A percentile compares a stretch with the other conserved stretches of the same genome.
Evolutionary conservation across 2,329 filamentous ascomycete species (phyloP).

Genomic region (Acrocalymma vagum): DNA sequence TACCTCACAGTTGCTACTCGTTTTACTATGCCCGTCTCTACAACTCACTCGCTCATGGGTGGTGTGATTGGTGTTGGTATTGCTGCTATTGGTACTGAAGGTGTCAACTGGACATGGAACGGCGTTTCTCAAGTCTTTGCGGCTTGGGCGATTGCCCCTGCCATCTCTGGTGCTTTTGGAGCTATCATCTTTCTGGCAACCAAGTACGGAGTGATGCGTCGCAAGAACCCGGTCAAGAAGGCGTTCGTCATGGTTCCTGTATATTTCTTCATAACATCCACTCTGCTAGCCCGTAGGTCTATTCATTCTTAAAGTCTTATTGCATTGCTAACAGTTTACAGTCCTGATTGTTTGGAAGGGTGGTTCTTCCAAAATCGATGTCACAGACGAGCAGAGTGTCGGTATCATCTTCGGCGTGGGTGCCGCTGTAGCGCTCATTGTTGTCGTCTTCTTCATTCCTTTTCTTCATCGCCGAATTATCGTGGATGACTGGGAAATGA

Average conservation of each 20-base stretch:
- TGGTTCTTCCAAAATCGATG: constrained; percentile 54
- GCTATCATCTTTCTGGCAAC: constrained; percentile 65
- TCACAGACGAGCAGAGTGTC: constrained; percentile 59
- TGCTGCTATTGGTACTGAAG: constrained; percentile 61
- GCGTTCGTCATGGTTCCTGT: constrained; percentile 63
- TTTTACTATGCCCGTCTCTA: constrained; percentile 62
- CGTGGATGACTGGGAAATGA: constrained; percentile 68
- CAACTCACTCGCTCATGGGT: constrained; percentile 58
- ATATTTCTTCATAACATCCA: constrained; percentile 65
- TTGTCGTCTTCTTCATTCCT: constrained; percentile 64
- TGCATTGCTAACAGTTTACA: no score
- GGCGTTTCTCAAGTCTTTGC: constrained; percentile 67
- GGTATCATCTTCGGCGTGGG: constrained; percentile 65
- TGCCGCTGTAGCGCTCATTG: constrained; percentile 58
- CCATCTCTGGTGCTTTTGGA: constrained; percentile 62
- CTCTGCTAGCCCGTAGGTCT: constrained; percentile 61
- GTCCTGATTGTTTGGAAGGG: constrained; percentile 56
- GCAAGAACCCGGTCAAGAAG: constrained; percentile 61
- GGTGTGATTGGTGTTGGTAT: constrained; percentile 56
- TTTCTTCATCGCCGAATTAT: constrained; percentile 68
- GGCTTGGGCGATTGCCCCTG: constrained; percentile 68
- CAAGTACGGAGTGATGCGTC: constrained; percentile 65
- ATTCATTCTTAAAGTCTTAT: no score
- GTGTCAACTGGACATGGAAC: constrained; percentile 65
- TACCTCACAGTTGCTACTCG: constrained; percentile 63